phyloP scores from a whole-genome alignment of 441 rosid species.

The Iberis amara region DNA sequence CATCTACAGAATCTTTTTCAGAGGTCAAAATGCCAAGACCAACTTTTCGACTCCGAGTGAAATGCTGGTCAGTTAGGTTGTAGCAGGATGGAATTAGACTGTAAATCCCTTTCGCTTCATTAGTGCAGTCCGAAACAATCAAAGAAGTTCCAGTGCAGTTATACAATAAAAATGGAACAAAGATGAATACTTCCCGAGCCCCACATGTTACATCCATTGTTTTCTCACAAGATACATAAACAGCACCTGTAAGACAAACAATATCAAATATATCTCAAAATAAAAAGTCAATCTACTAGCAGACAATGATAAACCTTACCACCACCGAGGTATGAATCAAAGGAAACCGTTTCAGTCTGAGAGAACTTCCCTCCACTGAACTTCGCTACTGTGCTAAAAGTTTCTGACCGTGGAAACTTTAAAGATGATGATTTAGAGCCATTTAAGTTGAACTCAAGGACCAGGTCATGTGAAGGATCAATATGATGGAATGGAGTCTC shows the following conservation, averaged over 20 bases:
- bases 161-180: conserved; percentile 72
- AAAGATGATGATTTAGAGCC: conserved; percentile 56
- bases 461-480: conserved; percentile 86
- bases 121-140: conserved; percentile 50
- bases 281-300: background rate
- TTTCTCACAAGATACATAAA: conserved; percentile 69
- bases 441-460: conserved; percentile 56
- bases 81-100: conserved; percentile 72
- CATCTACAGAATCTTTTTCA: conserved; percentile 36
- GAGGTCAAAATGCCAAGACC: conserved; percentile 69
- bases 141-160: conserved; percentile 86
- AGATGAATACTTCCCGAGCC: conserved; percentile 75
- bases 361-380: conserved; percentile 66
- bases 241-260: conserved; percentile 46
- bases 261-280: conserved; percentile 15
- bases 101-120: conserved; percentile 39
- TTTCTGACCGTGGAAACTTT: conserved; percentile 76
- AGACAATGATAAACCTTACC: conserved; percentile 40
- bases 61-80: conserved; percentile 50
- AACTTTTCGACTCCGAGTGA: conserved; percentile 43
- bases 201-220: conserved; percentile 85
- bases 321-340: conserved; percentile 42
- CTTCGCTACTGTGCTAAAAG: conserved; percentile 62
- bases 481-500: conserved; percentile 70
- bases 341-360: conserved; percentile 57